phyloP scores from a whole-genome alignment of 208 protist genomes.

The Leishmania tarentolae region DNA sequence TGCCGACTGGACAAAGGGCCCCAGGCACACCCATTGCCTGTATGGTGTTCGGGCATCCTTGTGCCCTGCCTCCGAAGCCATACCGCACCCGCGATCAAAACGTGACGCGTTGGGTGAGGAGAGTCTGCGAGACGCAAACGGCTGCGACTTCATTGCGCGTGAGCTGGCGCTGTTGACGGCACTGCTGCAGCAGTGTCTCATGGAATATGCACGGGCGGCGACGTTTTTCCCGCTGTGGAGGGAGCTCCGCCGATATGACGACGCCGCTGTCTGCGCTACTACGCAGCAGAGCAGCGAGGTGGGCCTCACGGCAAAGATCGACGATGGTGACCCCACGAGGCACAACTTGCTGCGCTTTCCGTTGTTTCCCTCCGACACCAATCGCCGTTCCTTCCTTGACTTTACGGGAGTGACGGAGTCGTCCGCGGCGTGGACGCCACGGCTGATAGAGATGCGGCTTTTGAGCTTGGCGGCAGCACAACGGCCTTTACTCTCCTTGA shows the following conservation, averaged over 20 bases:
- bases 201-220: conserved; percentile 10
- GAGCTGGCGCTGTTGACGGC: conserved; percentile 8
- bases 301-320: not conserved
- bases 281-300: not conserved
- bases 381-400: not conserved
- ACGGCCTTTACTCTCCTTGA: conserved; percentile 33
- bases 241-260: not conserved
- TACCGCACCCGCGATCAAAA: not conserved
- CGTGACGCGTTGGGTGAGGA: not conserved
- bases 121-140: not conserved
- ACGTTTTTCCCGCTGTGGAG: conserved; percentile 63
- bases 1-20: not conserved
- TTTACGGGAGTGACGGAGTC: conserved; percentile 28
- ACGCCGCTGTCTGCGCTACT: not conserved
- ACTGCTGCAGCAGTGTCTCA: conserved; percentile 29
- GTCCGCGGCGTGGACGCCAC: conserved; percentile 19
- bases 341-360: not conserved
- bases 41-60: conserved; percentile 51
- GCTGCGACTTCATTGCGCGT: conserved; percentile 6
- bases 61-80: not conserved
- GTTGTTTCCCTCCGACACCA: not conserved
- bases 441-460: conserved; percentile 45
- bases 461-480: conserved; percentile 52
- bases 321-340: not conserved
- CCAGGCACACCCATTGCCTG: conserved; percentile 22